A percentile compares a stretch with the other conserved stretches of the same genome.
Evolutionary conservation across 345 rosid species (phyloP).

Genomic region (Rhodamnia rubescens): DNA sequence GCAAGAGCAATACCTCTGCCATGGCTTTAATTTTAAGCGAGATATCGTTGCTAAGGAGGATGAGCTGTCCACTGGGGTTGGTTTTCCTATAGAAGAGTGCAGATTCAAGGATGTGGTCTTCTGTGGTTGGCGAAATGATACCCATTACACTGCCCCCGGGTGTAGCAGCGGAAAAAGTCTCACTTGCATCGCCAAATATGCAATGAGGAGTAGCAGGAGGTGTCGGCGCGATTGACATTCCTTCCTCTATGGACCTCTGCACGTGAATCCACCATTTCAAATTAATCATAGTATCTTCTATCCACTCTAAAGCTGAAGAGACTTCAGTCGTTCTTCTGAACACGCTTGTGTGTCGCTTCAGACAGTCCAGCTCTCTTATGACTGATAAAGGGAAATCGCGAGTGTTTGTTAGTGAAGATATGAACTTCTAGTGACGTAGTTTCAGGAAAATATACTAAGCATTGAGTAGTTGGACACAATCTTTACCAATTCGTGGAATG

Average conservation of each 20-base stretch:
- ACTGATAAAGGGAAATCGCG: conserved; percentile 20
- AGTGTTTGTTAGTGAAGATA: neutral
- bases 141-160: conserved; percentile 23
- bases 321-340: conserved; percentile 46
- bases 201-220: conserved; percentile 61
- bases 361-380: conserved; percentile 58
- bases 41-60: conserved; percentile 54
- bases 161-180: conserved; percentile 6
- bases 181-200: conserved; percentile 11
- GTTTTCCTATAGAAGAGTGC: conserved; percentile 41
- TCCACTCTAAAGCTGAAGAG: conserved; percentile 61
- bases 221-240: conserved; percentile 35
- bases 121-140: conserved; percentile 47
- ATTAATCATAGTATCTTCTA: conserved; percentile 56
- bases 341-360: conserved; percentile 36
- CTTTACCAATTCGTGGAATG: conserved; percentile 67
- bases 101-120: conserved; percentile 64
- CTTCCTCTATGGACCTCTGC: conserved; percentile 55
- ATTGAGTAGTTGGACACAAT: neutral
- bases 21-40: conserved; percentile 78
- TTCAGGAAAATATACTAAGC: neutral
- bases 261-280: conserved; percentile 79
- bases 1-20: conserved; percentile 53
- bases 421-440: neutral
- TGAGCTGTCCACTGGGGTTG: conserved; percentile 38